A percentile compares a stretch with the other conserved stretches of the same genome.
These are phyloP conservation scores for Acanthamoeba healyi DNA, from an alignment of 208 protist species.

Conservation along the genomic window DNA sequence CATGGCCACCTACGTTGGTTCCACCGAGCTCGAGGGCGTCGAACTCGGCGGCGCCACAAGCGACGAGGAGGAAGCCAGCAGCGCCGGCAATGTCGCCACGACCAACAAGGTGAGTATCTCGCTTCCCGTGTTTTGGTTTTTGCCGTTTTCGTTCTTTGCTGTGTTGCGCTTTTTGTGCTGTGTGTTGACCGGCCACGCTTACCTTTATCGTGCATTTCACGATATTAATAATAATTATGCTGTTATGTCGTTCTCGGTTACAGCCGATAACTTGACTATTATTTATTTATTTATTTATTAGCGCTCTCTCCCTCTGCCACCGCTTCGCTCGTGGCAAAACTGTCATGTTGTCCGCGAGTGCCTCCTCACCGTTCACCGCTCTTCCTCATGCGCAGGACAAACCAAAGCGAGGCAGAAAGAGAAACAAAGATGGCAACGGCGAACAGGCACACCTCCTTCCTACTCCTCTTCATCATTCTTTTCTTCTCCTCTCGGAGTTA, in stretches of 20 bases:
- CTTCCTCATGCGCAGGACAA: neutral
- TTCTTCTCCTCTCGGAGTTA: neutral
- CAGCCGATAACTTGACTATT: neutral
- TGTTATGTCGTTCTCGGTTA: neutral
- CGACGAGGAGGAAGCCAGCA: conserved; percentile 4
- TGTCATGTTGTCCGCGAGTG: neutral
- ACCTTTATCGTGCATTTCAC: neutral
- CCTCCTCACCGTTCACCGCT: neutral
- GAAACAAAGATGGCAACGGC: neutral
- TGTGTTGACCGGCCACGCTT: neutral
- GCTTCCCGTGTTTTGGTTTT: too few species aligned
- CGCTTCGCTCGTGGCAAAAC: neutral
- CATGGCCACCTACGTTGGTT: conserved; percentile 9
- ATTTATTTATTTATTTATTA: neutral
- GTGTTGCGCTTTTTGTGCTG: neutral
- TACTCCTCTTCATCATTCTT: neutral
- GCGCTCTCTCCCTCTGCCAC: neutral
- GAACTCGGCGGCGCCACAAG: conserved; percentile 39
- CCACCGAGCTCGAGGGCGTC: conserved; percentile 30
- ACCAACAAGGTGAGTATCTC: neutral
- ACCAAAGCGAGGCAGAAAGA: neutral
- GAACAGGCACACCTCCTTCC: neutral
- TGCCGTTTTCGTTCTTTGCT: neutral
- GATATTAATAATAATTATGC: too few species aligned
- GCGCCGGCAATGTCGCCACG: neutral